phyloP scores from a whole-genome alignment of 1,284 basidiomycete genomes.

The Schizophyllum amplum region DNA sequence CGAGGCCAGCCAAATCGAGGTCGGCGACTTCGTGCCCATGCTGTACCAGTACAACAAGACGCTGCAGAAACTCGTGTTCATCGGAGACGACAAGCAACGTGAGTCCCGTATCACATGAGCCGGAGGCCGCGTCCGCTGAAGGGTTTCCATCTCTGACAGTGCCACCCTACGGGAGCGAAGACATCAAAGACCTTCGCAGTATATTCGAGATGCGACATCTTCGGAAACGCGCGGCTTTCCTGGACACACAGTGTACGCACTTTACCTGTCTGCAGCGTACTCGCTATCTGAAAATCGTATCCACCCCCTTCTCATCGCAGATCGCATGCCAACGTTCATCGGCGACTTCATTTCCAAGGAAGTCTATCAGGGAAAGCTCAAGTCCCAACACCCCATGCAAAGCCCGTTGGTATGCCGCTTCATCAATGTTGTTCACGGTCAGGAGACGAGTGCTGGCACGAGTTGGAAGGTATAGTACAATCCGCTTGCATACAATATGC shows the following conservation, averaged over 20 bases:
- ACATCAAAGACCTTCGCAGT: conserved; percentile 30
- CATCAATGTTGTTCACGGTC: conserved; percentile 30
- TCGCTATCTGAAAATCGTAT: conserved; percentile 1
- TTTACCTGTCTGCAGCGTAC: neutral
- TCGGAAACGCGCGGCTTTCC: conserved; percentile 22
- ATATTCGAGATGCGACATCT: conserved; percentile 37
- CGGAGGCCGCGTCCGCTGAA: no score
- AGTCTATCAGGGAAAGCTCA: conserved; percentile 49
- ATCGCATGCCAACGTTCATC: conserved; percentile 72
- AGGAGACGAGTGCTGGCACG: conserved; percentile 22
- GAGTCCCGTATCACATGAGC: no score
- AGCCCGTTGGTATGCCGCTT: conserved; percentile 28
- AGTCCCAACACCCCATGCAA: conserved; percentile 38
- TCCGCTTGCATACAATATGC: neutral
- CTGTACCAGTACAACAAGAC: conserved; percentile 28
- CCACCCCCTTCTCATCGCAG: conserved; percentile 31
- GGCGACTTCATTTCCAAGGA: conserved; percentile 60
- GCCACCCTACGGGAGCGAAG: conserved; percentile 33
- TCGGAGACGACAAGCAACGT: conserved; percentile 52
- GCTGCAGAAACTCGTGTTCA: conserved; percentile 48
- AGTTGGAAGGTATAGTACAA: conserved; percentile 30
- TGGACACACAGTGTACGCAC: conserved; percentile 37
- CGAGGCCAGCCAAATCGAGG: conserved; percentile 42
- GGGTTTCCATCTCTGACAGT: conserved; percentile 27
- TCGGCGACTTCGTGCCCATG: conserved; percentile 42